phyloP scores from a whole-genome alignment of 2,329 filamentous ascomycete genomes.

The Thelonectria rubi region DNA sequence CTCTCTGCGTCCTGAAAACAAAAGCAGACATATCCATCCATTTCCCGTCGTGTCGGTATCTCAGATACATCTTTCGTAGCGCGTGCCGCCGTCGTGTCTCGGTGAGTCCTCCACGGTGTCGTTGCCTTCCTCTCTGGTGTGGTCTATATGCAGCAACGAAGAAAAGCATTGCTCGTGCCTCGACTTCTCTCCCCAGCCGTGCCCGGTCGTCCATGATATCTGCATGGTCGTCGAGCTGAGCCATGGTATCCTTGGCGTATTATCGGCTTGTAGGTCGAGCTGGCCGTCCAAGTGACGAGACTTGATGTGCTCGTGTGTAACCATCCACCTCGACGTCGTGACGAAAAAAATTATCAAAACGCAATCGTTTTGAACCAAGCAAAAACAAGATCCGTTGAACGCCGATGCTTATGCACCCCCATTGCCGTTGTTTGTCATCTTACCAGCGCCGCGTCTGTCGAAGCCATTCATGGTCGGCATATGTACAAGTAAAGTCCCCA shows the following conservation, averaged over 20 bases:
- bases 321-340: slow-evolving; percentile 32
- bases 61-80: slow-evolving; percentile 30
- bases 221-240: neutral
- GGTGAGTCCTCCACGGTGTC: slow-evolving; percentile 22
- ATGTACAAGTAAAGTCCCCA: slow-evolving; percentile 33
- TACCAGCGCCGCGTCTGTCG: slow-evolving; percentile 31
- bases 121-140: slow-evolving; percentile 29
- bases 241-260: slow-evolving; percentile 25
- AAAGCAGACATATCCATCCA: slow-evolving; percentile 26
- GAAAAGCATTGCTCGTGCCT: slow-evolving; percentile 25
- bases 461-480: slow-evolving; percentile 32
- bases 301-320: slow-evolving; percentile 15
- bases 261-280: slow-evolving; percentile 10
- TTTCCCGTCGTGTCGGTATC: slow-evolving; percentile 34
- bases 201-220: slow-evolving; percentile 16
- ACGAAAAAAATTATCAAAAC: slow-evolving; percentile 37
- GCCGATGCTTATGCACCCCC: slow-evolving; percentile 47
- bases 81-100: slow-evolving; percentile 29
- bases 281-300: slow-evolving; percentile 22
- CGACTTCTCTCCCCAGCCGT: slow-evolving; percentile 19
- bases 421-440: slow-evolving; percentile 34
- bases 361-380: slow-evolving; percentile 32
- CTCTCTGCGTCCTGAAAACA: slow-evolving; percentile 25
- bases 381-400: slow-evolving; percentile 42
- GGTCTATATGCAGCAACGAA: slow-evolving; percentile 39